Evolutionary conservation across 1,284 basidiomycete species (phyloP).

Genomic region (Apiotrichum gamsii): DNA sequence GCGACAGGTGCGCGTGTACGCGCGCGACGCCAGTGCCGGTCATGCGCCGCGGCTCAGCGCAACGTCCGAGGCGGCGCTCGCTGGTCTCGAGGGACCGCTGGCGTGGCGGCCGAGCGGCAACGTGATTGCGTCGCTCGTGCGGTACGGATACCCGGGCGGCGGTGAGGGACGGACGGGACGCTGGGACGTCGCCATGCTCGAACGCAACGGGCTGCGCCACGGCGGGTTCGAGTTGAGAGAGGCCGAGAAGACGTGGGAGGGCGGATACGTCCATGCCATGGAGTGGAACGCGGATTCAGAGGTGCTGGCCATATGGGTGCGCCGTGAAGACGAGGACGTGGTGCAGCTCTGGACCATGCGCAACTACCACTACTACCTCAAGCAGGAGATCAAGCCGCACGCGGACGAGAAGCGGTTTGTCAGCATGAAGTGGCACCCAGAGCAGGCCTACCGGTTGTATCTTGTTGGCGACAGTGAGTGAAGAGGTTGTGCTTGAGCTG

Average conservation of each 20-base stretch:
- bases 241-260: conserved; percentile 40
- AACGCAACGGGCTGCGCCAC: conserved; percentile 86
- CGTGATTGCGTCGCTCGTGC: conserved; percentile 73
- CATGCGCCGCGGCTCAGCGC: conserved; percentile 66
- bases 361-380: conserved; percentile 97
- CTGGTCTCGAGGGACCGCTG: conserved; percentile 74
- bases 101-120: conserved; percentile 86
- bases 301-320: conserved; percentile 78
- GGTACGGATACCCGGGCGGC: conserved; percentile 65
- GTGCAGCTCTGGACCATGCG: conserved; percentile 93
- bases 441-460: conserved; percentile 63
- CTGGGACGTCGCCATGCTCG: conserved; percentile 90
- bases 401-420: conserved; percentile 54
- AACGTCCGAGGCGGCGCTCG: conserved; percentile 71
- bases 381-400: conserved; percentile 67
- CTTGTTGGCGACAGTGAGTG: conserved; percentile 62
- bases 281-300: conserved; percentile 86
- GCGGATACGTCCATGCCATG: conserved; percentile 61
- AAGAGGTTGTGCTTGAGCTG: too few relatives aligned
- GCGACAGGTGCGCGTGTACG: conserved; percentile 71
- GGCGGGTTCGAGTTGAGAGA: conserved; percentile 76
- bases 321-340: conserved; percentile 58
- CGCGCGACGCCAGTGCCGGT: conserved; percentile 51
- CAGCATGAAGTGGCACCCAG: conserved; percentile 78
- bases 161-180: conserved; percentile 56